These are phyloP conservation scores for Priceomyces haplophilus DNA, from an alignment of 805 yeast genomes.

Conservation along the genomic window DNA sequence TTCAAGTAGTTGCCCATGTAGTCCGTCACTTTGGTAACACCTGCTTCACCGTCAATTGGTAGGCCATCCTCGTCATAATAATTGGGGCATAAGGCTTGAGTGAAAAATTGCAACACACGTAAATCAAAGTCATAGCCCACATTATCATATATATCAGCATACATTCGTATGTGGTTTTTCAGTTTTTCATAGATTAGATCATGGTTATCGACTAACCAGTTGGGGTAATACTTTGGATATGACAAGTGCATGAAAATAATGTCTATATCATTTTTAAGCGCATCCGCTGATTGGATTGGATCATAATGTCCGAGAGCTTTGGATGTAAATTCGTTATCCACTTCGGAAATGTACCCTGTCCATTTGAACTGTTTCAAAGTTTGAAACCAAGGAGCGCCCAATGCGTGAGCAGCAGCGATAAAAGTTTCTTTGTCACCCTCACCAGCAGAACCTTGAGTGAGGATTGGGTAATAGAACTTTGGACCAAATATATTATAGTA, in stretches of 20 bases:
- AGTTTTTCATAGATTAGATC: conserved; percentile 32
- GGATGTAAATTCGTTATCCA: conserved; percentile 27
- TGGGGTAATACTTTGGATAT: conserved; percentile 48
- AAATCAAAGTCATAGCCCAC: conserved; percentile 44
- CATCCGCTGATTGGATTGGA: conserved; percentile 26
- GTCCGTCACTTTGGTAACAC: conserved; percentile 17
- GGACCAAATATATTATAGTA: conserved; percentile 71
- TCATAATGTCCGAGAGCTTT: conserved; percentile 42
- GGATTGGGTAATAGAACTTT: conserved; percentile 58
- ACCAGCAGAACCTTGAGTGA: conserved; percentile 73
- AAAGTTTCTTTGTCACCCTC: conserved; percentile 82
- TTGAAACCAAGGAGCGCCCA: conserved; percentile 52
- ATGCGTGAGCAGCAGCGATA: conserved; percentile 60
- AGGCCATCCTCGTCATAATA: conserved; percentile 28
- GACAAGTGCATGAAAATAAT: conserved; percentile 55
- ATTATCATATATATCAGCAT: conserved; percentile 29
- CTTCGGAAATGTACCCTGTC: conserved; percentile 32
- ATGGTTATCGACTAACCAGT: conserved; percentile 31
- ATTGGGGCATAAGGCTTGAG: conserved; percentile 36
- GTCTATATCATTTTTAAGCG: conserved; percentile 12
- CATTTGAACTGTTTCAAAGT: conserved; percentile 41
- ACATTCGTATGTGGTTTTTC: conserved; percentile 41
- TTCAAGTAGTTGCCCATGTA: conserved; percentile 33
- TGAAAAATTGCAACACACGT: conserved; percentile 36
- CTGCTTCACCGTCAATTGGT: conserved; percentile 23